Percentiles rank a stretch among this genome's conserved stretches.
Evolutionary conservation across 2,329 filamentous ascomycete species (phyloP).

Genomic region (Xylariaceae sp.): DNA sequence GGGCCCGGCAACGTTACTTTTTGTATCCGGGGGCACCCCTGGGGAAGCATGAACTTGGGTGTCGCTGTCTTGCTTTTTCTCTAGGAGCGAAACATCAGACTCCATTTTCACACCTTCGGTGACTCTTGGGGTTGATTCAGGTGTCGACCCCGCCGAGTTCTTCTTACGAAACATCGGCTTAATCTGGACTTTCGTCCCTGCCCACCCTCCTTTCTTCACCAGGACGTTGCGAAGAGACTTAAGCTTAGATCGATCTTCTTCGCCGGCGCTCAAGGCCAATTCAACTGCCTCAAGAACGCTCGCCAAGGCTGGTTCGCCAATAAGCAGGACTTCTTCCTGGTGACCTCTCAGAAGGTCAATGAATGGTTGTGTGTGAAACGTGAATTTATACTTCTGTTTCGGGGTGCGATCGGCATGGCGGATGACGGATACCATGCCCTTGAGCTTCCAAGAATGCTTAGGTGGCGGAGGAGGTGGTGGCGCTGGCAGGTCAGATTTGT

Average conservation of each 20-base stretch:
- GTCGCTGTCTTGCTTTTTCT: slow-evolving; percentile 28
- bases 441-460: slow-evolving; percentile 97
- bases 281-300: slow-evolving; percentile 91
- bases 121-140: slow-evolving; percentile 33
- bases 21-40: slow-evolving; percentile 12
- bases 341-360: slow-evolving; percentile 93
- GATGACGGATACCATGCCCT: slow-evolving; percentile 95
- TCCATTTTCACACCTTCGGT: slow-evolving; percentile 41
- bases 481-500: slow-evolving; percentile 35
- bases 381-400: slow-evolving; percentile 99
- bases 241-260: slow-evolving; percentile 89
- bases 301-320: slow-evolving; percentile 84
- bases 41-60: slow-evolving; percentile 23
- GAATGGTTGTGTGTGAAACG: slow-evolving; percentile 95
- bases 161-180: slow-evolving; percentile 98
- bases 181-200: slow-evolving; percentile 97
- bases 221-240: slow-evolving; percentile 82
- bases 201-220: slow-evolving; percentile 89
- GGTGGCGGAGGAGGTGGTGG: slow-evolving; percentile 65
- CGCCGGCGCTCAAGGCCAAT: slow-evolving; percentile 72
- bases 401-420: slow-evolving; percentile 95
- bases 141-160: slow-evolving; percentile 62
- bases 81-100: slow-evolving; percentile 30
- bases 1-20: slow-evolving; percentile 15
- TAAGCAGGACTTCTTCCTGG: slow-evolving; percentile 92